Evolutionary conservation across 208 protist species (phyloP), one percentile per base, ranked within the genome.

Genomic region (Leishmania lainsoni): DNA sequence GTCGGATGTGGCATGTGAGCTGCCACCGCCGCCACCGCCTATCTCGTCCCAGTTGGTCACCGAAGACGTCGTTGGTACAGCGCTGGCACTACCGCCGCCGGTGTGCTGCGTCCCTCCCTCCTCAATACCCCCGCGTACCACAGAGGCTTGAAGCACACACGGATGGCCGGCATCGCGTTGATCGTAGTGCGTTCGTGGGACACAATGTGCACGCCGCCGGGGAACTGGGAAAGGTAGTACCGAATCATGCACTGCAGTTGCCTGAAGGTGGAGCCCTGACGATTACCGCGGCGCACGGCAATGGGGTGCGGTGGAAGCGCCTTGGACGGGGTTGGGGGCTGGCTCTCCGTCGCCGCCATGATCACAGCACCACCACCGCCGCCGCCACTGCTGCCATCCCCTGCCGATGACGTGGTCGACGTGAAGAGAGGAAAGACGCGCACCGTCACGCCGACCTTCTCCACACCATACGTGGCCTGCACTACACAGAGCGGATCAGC

Each of bases 401-500:
- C 26, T 42, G 49, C 71, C n/a, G 54, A 51, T 52, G 78, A 42
- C 42, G 75, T 68, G 61, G 74, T 70, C 26, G 78, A 48, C 14
- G 58, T 77, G 71, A 88, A 81, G 32, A 88, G 77, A 5, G 85
- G 87, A 49, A 87, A 89, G 12, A 90, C 78, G 48, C 86, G 85
- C 63, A 91, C 80, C 58, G 81, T 81, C 22, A 91, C 81, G 22
- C 76, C 54, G 42, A 80, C 35, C 79, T 81, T 70, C 72, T 89
- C 83, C 14, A 83, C 79, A 66, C 78, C 85, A 78, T 83, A 81
- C 58, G 83, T 84, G 45, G 76, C 69, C 69, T 89, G 86, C 70
- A 96, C 81, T 10, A 93, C 77, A 54, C 82, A 86, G 2, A 97
- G 79, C 26, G 93, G 93, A 70, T 97, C 93, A 35, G 90, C 91